phyloP scores from a whole-genome alignment of 2,329 filamentous ascomycete species.

The Stachybotrys echinatus region DNA sequence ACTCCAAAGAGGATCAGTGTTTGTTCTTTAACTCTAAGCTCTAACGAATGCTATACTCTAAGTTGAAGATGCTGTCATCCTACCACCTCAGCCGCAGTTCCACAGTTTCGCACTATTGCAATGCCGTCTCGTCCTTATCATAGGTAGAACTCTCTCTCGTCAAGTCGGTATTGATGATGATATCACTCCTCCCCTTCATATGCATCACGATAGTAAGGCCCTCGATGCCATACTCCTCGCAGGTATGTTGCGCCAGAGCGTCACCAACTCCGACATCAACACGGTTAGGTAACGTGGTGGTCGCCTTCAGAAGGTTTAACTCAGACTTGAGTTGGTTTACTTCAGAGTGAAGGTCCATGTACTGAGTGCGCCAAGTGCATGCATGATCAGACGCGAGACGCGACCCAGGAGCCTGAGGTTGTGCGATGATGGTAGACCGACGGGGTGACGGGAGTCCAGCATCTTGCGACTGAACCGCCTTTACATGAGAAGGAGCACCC shows the following conservation, averaged over 20 bases:
- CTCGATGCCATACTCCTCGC: conserved; percentile 36
- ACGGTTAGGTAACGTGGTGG: conserved; percentile 5
- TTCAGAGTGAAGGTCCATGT: conserved; percentile 33
- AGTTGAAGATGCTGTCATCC: no score
- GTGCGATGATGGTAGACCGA: conserved; percentile 2
- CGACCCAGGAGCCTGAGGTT: conserved; percentile 26
- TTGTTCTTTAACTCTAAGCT: neutral
- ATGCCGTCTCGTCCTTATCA: neutral
- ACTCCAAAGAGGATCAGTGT: no score
- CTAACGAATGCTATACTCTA: neutral
- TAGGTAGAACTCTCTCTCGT: conserved; percentile 4
- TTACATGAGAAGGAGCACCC: neutral
- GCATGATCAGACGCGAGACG: conserved; percentile 31
- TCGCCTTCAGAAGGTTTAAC: conserved; percentile 17
- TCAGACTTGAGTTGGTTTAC: conserved; percentile 35
- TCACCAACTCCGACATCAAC: conserved; percentile 14
- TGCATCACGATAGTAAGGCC: conserved; percentile 48
- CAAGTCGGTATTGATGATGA: conserved; percentile 47
- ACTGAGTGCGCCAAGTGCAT: conserved; percentile 37
- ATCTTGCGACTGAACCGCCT: neutral
- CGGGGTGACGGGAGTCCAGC: neutral
- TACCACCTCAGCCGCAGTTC: no score
- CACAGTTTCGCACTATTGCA: no score
- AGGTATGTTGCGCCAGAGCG: conserved; percentile 12
- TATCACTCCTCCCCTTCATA: conserved; percentile 41